Evolutionary conservation across 164 flowering plant species (phyloP).

Genomic region (Echeveria elegans): DNA sequence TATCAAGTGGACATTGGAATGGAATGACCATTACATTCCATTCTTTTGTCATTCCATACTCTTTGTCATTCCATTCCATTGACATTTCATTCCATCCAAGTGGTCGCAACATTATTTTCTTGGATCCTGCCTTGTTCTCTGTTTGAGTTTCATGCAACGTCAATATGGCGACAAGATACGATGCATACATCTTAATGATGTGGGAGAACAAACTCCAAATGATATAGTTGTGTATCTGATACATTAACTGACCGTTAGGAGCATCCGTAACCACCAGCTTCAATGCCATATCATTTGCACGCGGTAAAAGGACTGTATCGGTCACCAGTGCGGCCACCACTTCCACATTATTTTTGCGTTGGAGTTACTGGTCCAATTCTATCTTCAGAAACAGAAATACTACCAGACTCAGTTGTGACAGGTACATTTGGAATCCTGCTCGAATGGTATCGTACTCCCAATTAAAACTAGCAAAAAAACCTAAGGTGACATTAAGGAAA

Average conservation of each 20-base stretch:
- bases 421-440: constrained; percentile 37
- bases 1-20: too few species aligned
- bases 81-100: too few species aligned
- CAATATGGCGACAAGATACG: neutral
- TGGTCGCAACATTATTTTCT: too few species aligned
- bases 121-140: neutral
- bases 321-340: constrained; percentile 19
- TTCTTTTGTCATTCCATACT: too few species aligned
- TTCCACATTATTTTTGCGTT: constrained; percentile 10
- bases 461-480: neutral
- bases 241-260: constrained; percentile 52
- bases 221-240: neutral
- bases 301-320: constrained; percentile 23
- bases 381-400: constrained; percentile 22
- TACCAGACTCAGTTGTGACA: constrained; percentile 23
- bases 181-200: neutral
- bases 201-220: neutral
- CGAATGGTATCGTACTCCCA: neutral
- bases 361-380: constrained; percentile 16
- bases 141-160: neutral
- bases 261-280: constrained; percentile 57
- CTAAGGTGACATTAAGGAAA: neutral
- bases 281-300: constrained; percentile 31
- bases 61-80: too few species aligned
- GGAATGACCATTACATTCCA: too few species aligned